A percentile compares a stretch with the other conserved stretches of the same genome.
Conservation (phyloP, 2,329 filamentous ascomycete genomes). For the Penicillium sp. region DNA sequence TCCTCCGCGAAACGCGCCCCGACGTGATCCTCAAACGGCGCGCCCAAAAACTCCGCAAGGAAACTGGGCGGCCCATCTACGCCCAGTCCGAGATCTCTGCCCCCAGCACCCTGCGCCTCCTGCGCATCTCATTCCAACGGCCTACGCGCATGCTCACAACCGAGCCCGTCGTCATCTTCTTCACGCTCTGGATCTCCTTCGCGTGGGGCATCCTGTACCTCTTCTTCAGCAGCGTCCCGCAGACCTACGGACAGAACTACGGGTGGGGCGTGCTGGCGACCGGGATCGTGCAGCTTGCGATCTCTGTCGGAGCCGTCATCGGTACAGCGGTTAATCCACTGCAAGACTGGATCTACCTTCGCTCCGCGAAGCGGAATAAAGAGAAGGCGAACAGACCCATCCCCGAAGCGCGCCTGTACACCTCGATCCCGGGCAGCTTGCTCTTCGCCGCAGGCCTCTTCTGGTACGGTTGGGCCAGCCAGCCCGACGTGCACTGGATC, state of each 20-base stretch:
- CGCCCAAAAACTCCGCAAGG: slow-evolving; percentile 44
- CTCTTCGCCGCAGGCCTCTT: slow-evolving; percentile 41
- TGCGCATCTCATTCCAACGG: slow-evolving; percentile 48
- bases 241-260: slow-evolving; percentile 47
- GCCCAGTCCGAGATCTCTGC: slow-evolving; percentile 31
- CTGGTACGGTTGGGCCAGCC: slow-evolving; percentile 42
- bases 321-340: slow-evolving; percentile 48
- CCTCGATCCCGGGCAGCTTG: slow-evolving; percentile 47
- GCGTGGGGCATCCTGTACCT: slow-evolving; percentile 52
- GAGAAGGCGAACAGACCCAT: slow-evolving; percentile 47
- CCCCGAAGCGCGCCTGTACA: slow-evolving; percentile 51
- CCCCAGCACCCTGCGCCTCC: not conserved
- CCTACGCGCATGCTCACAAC: slow-evolving; percentile 47
- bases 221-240: slow-evolving; percentile 47
- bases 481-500: slow-evolving; percentile 38
- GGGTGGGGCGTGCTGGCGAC: slow-evolving; percentile 41
- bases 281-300: slow-evolving; percentile 47
- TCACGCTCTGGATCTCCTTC: slow-evolving; percentile 52
- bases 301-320: slow-evolving; percentile 49
- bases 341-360: slow-evolving; percentile 38
- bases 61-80: slow-evolving; percentile 38
- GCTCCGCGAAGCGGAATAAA: slow-evolving; percentile 31
- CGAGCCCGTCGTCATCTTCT: slow-evolving; percentile 49
- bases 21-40: slow-evolving; percentile 49
- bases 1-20: slow-evolving; percentile 48